Base-by-base conservation (phyloP, 257 asterid genomes). In the Solanum acaule region DNA sequence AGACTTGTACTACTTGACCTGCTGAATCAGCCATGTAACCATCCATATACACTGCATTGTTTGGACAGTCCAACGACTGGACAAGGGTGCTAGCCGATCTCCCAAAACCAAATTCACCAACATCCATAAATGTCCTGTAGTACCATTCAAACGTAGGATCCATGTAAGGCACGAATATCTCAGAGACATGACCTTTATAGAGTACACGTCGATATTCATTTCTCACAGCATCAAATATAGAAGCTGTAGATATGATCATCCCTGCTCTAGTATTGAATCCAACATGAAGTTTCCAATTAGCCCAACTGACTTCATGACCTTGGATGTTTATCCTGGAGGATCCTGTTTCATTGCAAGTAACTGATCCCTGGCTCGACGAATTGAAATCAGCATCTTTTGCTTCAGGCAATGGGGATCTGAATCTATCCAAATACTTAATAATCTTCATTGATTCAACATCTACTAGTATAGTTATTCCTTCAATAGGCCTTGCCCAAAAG, bases 141-240 rank as follows among this genome's bases (percentile, higher is more conserved):
- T 94, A 94, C 98, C 96, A 93, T 49, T 94, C 98, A 2, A 35
- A 76, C 0, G 90, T 90, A 4, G 95, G 97, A 79, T 94, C 96
- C 98, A 94, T 95, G 63, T 95, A 95, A 16, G 98, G 98, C 15
- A 95, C 98, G 78, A 93, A 95, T 65, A 96, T 94, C 91, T 95
- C 98, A 1, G 98, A 94, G 2, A 92, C 94, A 77, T 93, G 95
- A 56, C 94, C 97, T 83, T 92, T 92, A 25, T 95, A 94, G 40
- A 94, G 92, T 84, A 95, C 95, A 15, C 88, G 88, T 42, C 98
- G 91, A 49, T 65, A 92, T 75, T 75, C 79, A 3, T 88, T 89
- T 86, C 52, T 88, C 2, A 37, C 49, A 5, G 35, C 12, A 79
- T 93, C 97, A 0, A 86, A 91, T 16, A 94, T 10, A 8, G 92